A percentile compares a stretch with the other conserved stretches of the same genome.
phyloP scores from a whole-genome alignment of 1,139 yeast species.

The Sugiyamaella grinbergsii region DNA sequence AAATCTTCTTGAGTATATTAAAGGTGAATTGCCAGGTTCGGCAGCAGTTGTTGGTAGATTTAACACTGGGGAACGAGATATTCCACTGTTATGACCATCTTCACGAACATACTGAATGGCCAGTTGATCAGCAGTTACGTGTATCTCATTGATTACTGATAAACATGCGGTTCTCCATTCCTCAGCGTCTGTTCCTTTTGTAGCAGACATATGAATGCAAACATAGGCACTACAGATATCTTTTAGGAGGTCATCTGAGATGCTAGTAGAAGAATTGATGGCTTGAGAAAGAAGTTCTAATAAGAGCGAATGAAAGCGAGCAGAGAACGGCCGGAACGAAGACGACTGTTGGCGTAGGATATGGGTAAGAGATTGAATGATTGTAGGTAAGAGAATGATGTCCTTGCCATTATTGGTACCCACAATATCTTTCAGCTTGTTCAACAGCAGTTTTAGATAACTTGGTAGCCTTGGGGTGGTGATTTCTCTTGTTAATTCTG shows the following conservation, averaged over 20 bases:
- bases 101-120: constrained; percentile 30
- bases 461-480: constrained; percentile 74
- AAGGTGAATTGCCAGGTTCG: neutral
- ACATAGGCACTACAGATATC: constrained; percentile 58
- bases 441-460: constrained; percentile 18
- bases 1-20: constrained; percentile 24
- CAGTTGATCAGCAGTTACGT: constrained; percentile 27
- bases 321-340: constrained; percentile 77
- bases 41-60: neutral
- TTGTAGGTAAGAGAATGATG: constrained; percentile 40
- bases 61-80: constrained; percentile 6
- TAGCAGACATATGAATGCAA: constrained; percentile 60
- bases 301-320: constrained; percentile 57
- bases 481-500: constrained; percentile 79
- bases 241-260: constrained; percentile 47
- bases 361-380: constrained; percentile 53
- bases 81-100: constrained; percentile 22
- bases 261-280: constrained; percentile 35
- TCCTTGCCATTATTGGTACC: neutral
- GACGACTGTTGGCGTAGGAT: constrained; percentile 66
- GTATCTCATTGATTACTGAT: constrained; percentile 34
- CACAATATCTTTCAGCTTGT: constrained; percentile 44
- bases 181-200: constrained; percentile 47
- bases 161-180: constrained; percentile 38
- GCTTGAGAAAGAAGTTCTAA: constrained; percentile 29